These are phyloP conservation scores for Phyllostachys edulis DNA, from an alignment of 176 grass and related monocot genomes.

Conservation along the genomic window DNA sequence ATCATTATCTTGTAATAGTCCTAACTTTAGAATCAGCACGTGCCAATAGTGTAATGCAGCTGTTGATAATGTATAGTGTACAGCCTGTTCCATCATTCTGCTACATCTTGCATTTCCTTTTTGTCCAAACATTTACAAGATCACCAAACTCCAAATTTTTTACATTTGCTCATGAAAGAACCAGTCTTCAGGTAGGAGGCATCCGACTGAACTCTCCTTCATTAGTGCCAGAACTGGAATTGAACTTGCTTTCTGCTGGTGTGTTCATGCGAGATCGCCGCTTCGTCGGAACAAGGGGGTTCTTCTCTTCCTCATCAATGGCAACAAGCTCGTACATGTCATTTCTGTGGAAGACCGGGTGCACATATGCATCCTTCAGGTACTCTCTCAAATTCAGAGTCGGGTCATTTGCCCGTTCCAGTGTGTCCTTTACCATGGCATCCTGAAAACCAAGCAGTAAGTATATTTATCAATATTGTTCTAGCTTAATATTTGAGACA, in stretches of 20 bases:
- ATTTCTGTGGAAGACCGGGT: slow-evolving; percentile 71
- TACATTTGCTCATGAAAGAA: slow-evolving; percentile 23
- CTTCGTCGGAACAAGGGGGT: slow-evolving; percentile 55
- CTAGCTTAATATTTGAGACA: background rate
- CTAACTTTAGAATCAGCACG: background rate
- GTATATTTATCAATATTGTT: background rate
- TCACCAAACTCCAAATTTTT: slow-evolving; percentile 26
- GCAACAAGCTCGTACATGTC: slow-evolving; percentile 38
- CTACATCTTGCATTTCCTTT: slow-evolving; percentile 26
- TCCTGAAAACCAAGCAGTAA: slow-evolving; percentile 59
- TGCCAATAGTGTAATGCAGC: slow-evolving; percentile 1
- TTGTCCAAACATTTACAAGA: slow-evolving; percentile 30
- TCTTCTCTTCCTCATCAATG: slow-evolving; percentile 71
- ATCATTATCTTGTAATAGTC: slow-evolving; percentile 3
- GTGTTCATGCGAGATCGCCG: slow-evolving; percentile 56
- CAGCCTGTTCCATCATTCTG: slow-evolving; percentile 10
- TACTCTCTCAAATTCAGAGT: slow-evolving; percentile 83
- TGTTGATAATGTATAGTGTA: background rate
- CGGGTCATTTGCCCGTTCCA: slow-evolving; percentile 73
- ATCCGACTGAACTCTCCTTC: slow-evolving; percentile 40
- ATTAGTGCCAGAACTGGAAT: slow-evolving; percentile 53
- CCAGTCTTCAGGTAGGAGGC: slow-evolving; percentile 29
- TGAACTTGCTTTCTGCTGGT: slow-evolving; percentile 57
- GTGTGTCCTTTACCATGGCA: slow-evolving; percentile 95
- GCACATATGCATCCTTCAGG: slow-evolving; percentile 84